A percentile compares a stretch with the other conserved stretches of the same genome.
Evolutionary conservation across 805 yeast species (phyloP).

Genomic region (Citeromyces matritensis): DNA sequence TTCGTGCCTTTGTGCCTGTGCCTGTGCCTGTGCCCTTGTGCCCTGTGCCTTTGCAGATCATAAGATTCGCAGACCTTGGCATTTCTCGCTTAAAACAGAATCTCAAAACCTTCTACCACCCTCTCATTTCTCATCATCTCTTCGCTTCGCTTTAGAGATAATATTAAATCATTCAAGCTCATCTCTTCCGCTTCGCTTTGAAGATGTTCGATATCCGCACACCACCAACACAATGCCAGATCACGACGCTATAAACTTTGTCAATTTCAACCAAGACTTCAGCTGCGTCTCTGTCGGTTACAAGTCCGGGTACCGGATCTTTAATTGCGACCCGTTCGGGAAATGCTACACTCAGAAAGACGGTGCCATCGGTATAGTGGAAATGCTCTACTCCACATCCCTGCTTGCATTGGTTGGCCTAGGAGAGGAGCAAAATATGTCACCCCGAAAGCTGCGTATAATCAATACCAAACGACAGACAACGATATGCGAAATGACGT

Average conservation of each 20-base stretch:
- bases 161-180: too few species aligned
- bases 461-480: constrained; percentile 62
- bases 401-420: constrained; percentile 73
- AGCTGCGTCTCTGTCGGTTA: constrained; percentile 66
- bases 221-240: neutral
- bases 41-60: too few species aligned
- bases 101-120: too few species aligned
- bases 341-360: constrained; percentile 38
- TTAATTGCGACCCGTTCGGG: constrained; percentile 77
- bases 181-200: too few species aligned
- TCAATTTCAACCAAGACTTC: constrained; percentile 81
- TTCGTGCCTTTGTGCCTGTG: too few species aligned
- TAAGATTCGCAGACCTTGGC: too few species aligned
- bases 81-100: too few species aligned
- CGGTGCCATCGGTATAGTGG: constrained; percentile 64
- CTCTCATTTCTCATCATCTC: too few species aligned
- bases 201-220: neutral
- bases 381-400: constrained; percentile 84
- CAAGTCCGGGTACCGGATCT: constrained; percentile 52
- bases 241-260: constrained; percentile 21
- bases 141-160: too few species aligned
- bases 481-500: constrained; percentile 78
- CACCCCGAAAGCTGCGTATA: constrained; percentile 76
- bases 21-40: too few species aligned
- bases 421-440: constrained; percentile 58